Conservation (phyloP, 768 basidiomycete genomes). For the Sporobolomyces roseus region DNA sequence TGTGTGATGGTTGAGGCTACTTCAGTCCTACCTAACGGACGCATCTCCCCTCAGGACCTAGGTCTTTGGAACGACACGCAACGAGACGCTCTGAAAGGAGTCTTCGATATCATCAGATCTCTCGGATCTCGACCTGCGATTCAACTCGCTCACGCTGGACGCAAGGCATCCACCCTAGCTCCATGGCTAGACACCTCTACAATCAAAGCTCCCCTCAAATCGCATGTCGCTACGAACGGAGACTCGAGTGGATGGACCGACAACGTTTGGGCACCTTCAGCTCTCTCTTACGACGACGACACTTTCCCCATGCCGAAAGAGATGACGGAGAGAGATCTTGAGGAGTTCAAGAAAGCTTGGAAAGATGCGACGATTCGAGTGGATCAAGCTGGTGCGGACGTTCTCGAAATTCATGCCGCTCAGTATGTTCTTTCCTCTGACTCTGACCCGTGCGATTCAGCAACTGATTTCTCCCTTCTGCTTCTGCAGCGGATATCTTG, state of each 20-base stretch:
- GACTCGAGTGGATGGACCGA: constrained; percentile 70
- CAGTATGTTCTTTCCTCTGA: constrained; percentile 27
- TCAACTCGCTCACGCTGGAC: constrained; percentile 73
- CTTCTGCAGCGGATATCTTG: constrained; percentile 52
- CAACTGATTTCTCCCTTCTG: background rate
- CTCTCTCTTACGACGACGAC: constrained; percentile 56
- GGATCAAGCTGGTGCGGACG: constrained; percentile 44
- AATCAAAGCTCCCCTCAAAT: constrained; percentile 41
- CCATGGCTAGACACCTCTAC: constrained; percentile 58
- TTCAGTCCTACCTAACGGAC: constrained; percentile 41
- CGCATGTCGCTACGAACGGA: constrained; percentile 47
- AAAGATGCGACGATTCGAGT: constrained; percentile 45
- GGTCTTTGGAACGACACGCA: constrained; percentile 76
- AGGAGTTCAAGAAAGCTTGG: constrained; percentile 62
- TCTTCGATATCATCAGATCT: constrained; percentile 69
- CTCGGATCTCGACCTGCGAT: constrained; percentile 70
- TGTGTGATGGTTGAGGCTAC: constrained; percentile 69
- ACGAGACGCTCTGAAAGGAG: constrained; percentile 56
- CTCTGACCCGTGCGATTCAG: background rate
- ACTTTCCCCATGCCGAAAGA: constrained; percentile 59
- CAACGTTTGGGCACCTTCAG: constrained; percentile 62
- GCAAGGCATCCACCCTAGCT: constrained; percentile 69
- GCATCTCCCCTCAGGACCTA: constrained; percentile 52
- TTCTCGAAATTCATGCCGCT: constrained; percentile 48
- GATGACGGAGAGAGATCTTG: constrained; percentile 59